Base-by-base conservation (phyloP, 495 filamentous ascomycete genomes). In the Trichoderma virens region DNA sequence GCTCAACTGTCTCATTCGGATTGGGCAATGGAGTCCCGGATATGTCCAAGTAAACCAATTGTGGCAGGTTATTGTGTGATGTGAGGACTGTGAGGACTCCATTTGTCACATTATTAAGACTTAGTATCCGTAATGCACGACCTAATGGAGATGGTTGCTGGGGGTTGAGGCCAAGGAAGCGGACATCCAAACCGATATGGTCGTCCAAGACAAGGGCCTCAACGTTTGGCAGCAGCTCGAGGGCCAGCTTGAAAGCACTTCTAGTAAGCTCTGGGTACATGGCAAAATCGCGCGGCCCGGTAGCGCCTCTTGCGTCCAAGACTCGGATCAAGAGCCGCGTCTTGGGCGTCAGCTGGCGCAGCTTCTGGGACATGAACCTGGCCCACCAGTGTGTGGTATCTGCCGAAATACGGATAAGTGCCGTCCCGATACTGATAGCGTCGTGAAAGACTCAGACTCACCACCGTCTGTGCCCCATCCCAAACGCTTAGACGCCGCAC, bases 41-140 rank as follows among this genome's bases (percentile, higher is more conserved):
- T 18, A 80, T 64, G 34, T 81, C 79, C 7, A 81, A 68, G 65
- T 78, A 82, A n/a, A 80, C 71, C 6, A 81, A 64, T 5, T 62
- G 41, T 16, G 59, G 65, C 28, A 80, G 69, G 9, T 74, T 67
- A 0, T 54, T n/a, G 1, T 72, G 68, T 16, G 34, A 66, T 45
- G 76, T 75, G 47, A 77, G 70, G 16, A 64, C 66, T 5, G 66
- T 59, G 2, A 72, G 70, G 30, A 78, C 70, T 34, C 72, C 67
- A 14, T 68, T 59, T 43, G 66, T 72, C 47, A 75, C 76, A 27
- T 66, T 66, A 14, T 71, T 62, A 14, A 78, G 67, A 56, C 76
- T 77, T 47, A 80, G 66, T 5, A 81, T 65, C 23, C 73, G 64
- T 9, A 66, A 68, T 5, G 28, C 5, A 11, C 32, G 32, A 35